Evolutionary conservation across 164 flowering plant genomes (phyloP).

Genomic region (Tetrastigma voinierianum): DNA sequence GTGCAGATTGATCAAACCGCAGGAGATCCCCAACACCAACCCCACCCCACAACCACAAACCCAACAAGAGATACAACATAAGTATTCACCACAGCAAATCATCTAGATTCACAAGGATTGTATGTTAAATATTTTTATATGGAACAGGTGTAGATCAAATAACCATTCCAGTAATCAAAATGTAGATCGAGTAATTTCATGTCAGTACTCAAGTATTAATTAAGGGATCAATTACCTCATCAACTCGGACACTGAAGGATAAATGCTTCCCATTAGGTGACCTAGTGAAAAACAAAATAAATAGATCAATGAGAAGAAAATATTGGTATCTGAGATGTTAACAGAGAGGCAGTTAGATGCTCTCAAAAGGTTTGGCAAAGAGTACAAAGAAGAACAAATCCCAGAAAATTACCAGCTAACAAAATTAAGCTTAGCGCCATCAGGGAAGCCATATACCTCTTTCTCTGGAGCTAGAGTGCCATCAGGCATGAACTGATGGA

Average conservation of each 20-base stretch:
- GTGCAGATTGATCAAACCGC: too few relatives aligned
- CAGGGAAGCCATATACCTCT: slow-evolving; percentile 79
- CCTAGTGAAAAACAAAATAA: slow-evolving; percentile 38
- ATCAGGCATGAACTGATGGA: slow-evolving; percentile 74
- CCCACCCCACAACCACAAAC: not conserved
- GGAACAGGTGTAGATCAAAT: not conserved
- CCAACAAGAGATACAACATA: not conserved
- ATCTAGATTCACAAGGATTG: not conserved
- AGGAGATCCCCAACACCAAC: too few relatives aligned
- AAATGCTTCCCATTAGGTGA: slow-evolving; percentile 83
- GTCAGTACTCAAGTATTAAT: not conserved
- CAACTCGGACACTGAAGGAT: slow-evolving; percentile 70
- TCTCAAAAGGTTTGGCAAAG: not conserved
- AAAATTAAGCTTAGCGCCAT: slow-evolving; percentile 89
- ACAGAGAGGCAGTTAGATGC: not conserved
- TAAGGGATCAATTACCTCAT: slow-evolving; percentile 44
- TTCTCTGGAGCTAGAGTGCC: slow-evolving; percentile 84
- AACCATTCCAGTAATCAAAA: not conserved
- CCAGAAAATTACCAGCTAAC: slow-evolving; percentile 63
- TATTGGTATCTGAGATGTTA: too few relatives aligned
- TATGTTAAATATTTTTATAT: not conserved
- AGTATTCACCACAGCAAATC: not conserved
- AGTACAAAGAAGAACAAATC: slow-evolving; percentile 7
- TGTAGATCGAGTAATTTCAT: too few relatives aligned
- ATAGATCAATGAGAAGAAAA: not conserved